A percentile compares a stretch with the other conserved stretches of the same genome.
Evolutionary conservation across 768 basidiomycete species (phyloP).

Genomic region (Kwoniella sp.): DNA sequence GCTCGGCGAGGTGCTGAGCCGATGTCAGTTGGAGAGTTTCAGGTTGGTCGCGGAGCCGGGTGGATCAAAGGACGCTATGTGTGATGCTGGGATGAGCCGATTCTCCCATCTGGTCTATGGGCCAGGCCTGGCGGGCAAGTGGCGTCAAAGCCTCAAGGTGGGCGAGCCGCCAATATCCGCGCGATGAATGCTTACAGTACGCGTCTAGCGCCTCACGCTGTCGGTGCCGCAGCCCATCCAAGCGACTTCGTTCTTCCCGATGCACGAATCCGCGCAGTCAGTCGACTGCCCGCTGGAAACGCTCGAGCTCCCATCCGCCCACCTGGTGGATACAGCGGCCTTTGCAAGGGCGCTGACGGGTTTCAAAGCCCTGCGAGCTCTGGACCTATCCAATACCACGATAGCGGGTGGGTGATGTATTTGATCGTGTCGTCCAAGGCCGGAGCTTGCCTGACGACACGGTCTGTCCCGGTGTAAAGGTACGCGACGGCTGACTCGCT

Average conservation of each 20-base stretch:
- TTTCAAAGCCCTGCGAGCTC: slow-evolving; percentile 19
- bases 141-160: slow-evolving; percentile 24
- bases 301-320: slow-evolving; percentile 20
- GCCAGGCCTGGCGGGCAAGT: slow-evolving; percentile 7
- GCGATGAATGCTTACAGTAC: too few relatives aligned
- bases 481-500: too few relatives aligned
- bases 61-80: slow-evolving; percentile 9
- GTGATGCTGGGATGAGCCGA: slow-evolving; percentile 18
- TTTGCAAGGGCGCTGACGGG: slow-evolving; percentile 1
- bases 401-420: slow-evolving; percentile 18
- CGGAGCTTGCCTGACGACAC: too few relatives aligned
- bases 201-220: slow-evolving; percentile 6
- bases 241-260: background rate
- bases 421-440: background rate
- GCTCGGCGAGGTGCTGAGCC: slow-evolving; percentile 7
- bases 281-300: slow-evolving; percentile 32
- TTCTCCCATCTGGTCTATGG: slow-evolving; percentile 14
- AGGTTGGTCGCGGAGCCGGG: slow-evolving; percentile 5
- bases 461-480: too few relatives aligned
- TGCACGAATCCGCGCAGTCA: background rate
- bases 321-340: slow-evolving; percentile 2
- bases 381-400: slow-evolving; percentile 29
- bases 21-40: slow-evolving; percentile 23
- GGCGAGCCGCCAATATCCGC: too few relatives aligned
- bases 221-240: slow-evolving; percentile 5